Conservation (phyloP, 1,284 basidiomycete genomes). For the Fomitopsis pinicola region DNA sequence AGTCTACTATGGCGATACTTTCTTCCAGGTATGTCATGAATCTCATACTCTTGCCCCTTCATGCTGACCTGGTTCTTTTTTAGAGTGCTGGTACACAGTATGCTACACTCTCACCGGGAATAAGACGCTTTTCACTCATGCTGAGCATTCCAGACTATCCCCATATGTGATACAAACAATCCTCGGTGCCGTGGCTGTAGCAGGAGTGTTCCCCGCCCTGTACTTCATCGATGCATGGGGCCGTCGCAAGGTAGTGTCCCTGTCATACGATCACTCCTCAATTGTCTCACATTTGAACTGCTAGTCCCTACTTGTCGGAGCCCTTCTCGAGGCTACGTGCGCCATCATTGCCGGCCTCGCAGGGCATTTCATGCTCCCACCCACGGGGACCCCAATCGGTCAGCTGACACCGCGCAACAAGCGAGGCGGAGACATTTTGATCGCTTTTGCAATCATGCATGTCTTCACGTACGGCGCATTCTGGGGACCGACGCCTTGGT, state of each 20-base stretch:
- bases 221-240: conserved; percentile 66
- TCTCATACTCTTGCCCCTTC: not conserved
- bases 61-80: not conserved
- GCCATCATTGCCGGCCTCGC: conserved; percentile 68
- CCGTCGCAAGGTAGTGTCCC: conserved; percentile 45
- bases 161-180: conserved; percentile 74
- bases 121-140: not conserved
- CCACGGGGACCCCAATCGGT: conserved; percentile 40
- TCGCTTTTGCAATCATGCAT: conserved; percentile 75
- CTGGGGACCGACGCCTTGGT: conserved; percentile 62
- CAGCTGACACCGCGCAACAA: conserved; percentile 51
- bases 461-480: conserved; percentile 70
- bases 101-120: conserved; percentile 18
- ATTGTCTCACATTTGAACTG: not conserved
- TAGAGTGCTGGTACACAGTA: conserved; percentile 59
- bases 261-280: not conserved
- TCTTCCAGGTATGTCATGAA: conserved; percentile 44
- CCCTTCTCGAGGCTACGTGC: conserved; percentile 57
- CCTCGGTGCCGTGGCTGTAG: conserved; percentile 65
- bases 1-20: conserved; percentile 81
- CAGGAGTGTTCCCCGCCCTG: conserved; percentile 60
- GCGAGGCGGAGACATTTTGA: conserved; percentile 58
- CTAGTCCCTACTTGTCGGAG: conserved; percentile 64
- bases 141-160: conserved; percentile 37
- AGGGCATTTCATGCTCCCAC: conserved; percentile 64